A percentile compares a stretch with the other conserved stretches of the same genome.
Evolutionary conservation across 345 rosid species (phyloP).

Genomic region (Corchorus olitorius): DNA sequence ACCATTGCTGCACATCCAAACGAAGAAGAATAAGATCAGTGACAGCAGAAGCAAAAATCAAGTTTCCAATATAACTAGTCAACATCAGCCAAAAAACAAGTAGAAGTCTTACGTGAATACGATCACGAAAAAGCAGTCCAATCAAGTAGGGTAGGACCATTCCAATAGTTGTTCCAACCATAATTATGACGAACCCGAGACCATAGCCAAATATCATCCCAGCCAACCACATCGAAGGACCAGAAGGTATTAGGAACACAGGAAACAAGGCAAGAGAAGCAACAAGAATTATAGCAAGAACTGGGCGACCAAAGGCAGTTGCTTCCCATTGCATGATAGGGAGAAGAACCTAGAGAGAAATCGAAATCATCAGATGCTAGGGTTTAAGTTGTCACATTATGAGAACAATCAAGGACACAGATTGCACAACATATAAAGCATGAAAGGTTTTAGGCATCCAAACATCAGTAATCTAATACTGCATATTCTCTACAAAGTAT

Average conservation of each 20-base stretch:
- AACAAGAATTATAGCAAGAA: constrained; percentile 79
- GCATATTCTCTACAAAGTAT: not conserved
- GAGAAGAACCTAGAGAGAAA: constrained; percentile 61
- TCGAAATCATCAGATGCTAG: not conserved
- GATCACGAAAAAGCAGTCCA: constrained; percentile 83
- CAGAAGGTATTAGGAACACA: constrained; percentile 93
- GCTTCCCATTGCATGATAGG: constrained; percentile 98
- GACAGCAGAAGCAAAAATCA: constrained; percentile 6
- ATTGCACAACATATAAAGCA: constrained; percentile 9
- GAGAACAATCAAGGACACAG: not conserved
- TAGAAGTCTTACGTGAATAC: constrained; percentile 70
- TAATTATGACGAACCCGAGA: constrained; percentile 85
- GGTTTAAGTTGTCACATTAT: not conserved
- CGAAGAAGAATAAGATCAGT: constrained; percentile 7
- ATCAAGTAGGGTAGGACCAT: constrained; percentile 85
- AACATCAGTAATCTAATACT: not conserved
- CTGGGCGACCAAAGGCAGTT: constrained; percentile 96
- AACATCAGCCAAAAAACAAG: constrained; percentile 4
- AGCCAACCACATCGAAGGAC: constrained; percentile 99
- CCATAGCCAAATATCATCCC: constrained; percentile 99
- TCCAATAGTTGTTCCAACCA: constrained; percentile 94
- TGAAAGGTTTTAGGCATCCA: not conserved
- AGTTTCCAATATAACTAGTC: not conserved
- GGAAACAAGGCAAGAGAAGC: constrained; percentile 93
- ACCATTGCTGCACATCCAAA: constrained; percentile 71